Evolutionary conservation across 2,329 filamentous ascomycete species (phyloP).

Genomic region (Sclerotinia trifoliorum): DNA sequence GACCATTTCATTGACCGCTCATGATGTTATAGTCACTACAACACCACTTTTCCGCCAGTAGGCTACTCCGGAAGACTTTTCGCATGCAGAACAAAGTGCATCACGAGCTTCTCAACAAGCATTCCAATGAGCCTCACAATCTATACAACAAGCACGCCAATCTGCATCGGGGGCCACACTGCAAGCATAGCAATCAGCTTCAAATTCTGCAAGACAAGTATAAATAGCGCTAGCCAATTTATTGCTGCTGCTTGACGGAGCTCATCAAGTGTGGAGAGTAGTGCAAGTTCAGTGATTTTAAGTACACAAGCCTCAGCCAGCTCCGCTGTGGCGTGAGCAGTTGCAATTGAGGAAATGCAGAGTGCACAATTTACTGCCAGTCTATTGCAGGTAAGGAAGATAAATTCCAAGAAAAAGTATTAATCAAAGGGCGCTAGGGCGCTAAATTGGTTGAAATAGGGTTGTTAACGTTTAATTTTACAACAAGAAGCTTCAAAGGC

Average conservation of each 20-base stretch:
- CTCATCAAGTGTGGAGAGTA: slow-evolving; percentile 30
- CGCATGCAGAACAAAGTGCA: slow-evolving; percentile 33
- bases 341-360: slow-evolving; percentile 31
- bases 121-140: slow-evolving; percentile 30
- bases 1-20: background rate
- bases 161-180: slow-evolving; percentile 32
- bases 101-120: slow-evolving; percentile 33
- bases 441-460: too few species aligned
- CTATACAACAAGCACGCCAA: slow-evolving; percentile 30
- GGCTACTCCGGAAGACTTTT: slow-evolving; percentile 25
- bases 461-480: background rate
- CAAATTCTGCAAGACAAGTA: slow-evolving; percentile 29
- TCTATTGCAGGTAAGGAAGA: slow-evolving; percentile 30
- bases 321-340: slow-evolving; percentile 31
- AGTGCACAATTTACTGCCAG: slow-evolving; percentile 30
- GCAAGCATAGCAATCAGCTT: slow-evolving; percentile 32
- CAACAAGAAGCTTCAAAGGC: background rate
- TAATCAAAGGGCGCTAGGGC: too few species aligned
- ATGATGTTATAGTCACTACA: slow-evolving; percentile 32
- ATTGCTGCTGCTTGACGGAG: slow-evolving; percentile 33
- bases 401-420: too few species aligned
- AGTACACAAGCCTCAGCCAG: slow-evolving; percentile 33
- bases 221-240: slow-evolving; percentile 30
- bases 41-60: slow-evolving; percentile 33
- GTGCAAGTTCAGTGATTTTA: slow-evolving; percentile 31